Base-by-base conservation (phyloP, 2,329 filamentous ascomycete genomes). In the Nemania sp. region DNA sequence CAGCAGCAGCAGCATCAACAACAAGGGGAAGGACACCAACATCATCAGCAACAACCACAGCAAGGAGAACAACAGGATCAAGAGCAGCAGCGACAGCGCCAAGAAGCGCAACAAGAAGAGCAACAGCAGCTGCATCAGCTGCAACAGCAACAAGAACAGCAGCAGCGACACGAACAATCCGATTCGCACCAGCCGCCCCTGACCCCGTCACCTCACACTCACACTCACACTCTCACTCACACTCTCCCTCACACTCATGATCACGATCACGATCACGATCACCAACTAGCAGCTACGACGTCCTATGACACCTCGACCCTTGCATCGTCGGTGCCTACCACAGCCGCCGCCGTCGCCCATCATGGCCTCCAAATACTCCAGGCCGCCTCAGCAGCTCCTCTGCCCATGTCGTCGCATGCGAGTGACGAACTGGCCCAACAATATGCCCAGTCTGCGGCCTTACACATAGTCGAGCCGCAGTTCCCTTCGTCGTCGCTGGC, bases 391-490 rank as follows among this genome's bases (percentile, higher is more conserved):
- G 69, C 66, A 54, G 64, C 66, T 18, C 58, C 68, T 17, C 29
- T 64, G 9, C 35, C 35, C 11, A 39, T 39, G 35, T 39, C 34
- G 34, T 54, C 64, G 52, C 67, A 40, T 50, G 65, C 64, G 1
- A 59, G 63, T 42, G 63, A 63, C 37, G 61, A 64, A 29, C 15
- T 70, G 48, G 71, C 70, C 43, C 72, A 73, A 56, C 71, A 72
- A 34, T 74, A 74, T 70, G 72, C 72, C 10, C 71, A 73, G 48
- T 74, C 72, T 1, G 72, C 72, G 13, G 67, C 72, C 1, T 48
- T 73, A 47, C 70, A 73, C 58, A 72, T 74, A 63, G 63, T 66
- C 40, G 69, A 69, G 35, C 52, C 62, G 21, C 63, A 67, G 42
- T 71, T 68, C 59, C 34, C 67, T 2, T 52, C 66, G 15, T 39